Evolutionary conservation across 2,329 filamentous ascomycete genomes (phyloP).

Genomic region (Didymella glomerata): DNA sequence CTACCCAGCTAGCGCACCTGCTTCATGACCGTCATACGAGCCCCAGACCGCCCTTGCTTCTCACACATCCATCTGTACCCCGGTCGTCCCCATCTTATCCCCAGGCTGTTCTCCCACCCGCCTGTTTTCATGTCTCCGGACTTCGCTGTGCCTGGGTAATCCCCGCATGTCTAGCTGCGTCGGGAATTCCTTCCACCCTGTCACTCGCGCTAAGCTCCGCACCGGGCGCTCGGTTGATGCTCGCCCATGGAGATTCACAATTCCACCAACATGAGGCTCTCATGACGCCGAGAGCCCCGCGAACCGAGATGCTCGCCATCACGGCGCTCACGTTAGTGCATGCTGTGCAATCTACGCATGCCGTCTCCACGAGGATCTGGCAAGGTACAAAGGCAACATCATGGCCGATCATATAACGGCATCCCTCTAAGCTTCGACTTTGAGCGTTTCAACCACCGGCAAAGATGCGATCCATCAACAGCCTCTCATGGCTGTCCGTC

Average conservation of each 20-base stretch:
- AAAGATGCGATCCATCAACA: conserved; percentile 33
- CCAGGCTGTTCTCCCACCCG: conserved; percentile 16
- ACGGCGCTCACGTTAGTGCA: conserved; percentile 23
- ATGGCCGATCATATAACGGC: conserved; percentile 22
- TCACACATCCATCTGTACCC: conserved; percentile 9
- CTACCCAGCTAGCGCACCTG: neutral
- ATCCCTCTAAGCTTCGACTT: conserved; percentile 30
- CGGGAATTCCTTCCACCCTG: conserved; percentile 22
- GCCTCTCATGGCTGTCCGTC: conserved; percentile 37
- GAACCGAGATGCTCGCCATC: conserved; percentile 20
- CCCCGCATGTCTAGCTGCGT: conserved; percentile 14
- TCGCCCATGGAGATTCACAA: conserved; percentile 22
- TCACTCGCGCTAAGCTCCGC: conserved; percentile 10
- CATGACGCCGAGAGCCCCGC: conserved; percentile 18
- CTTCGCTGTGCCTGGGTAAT: conserved; percentile 16
- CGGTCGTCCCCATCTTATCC: conserved; percentile 16
- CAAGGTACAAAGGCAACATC: conserved; percentile 23
- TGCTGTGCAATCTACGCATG: conserved; percentile 23
- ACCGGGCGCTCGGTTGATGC: conserved; percentile 15
- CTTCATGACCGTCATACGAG: conserved; percentile 10
- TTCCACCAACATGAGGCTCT: conserved; percentile 29
- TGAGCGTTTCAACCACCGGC: conserved; percentile 22
- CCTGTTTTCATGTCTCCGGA: conserved; percentile 15
- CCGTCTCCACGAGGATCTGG: conserved; percentile 21
- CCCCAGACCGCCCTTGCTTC: conserved; percentile 4